Evolutionary conservation across 2,329 filamentous ascomycete species (phyloP), one percentile per base, ranked within the genome.

Genomic region (Penicillium sp.): DNA sequence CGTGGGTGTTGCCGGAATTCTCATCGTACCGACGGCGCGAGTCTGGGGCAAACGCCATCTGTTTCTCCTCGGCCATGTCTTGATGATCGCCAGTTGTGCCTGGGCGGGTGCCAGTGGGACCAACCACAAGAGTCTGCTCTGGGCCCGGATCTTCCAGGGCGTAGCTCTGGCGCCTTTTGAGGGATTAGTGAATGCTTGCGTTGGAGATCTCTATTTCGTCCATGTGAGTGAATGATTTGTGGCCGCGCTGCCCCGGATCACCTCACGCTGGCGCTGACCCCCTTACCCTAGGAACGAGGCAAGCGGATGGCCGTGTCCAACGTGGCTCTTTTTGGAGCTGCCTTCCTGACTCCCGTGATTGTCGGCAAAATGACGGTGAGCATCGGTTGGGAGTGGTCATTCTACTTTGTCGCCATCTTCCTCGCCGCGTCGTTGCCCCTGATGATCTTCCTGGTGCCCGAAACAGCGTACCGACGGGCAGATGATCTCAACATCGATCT

Each of bases 1-100:
- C 18, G 86, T 89, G 3, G 90, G 88, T 9, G 74, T 89, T 11
- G 85, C 86, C 1, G 90, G 88, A 43, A 82, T 93, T 66, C 76
- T 96, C 55, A 90, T 90, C 68, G 90, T 96, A 3, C 88, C 91
- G 0, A 88, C 85, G 1, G 89, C 88, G 18, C 82, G 90, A 48
- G 85, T 96, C 54, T 96, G 88, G 87, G 91, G 91, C 35, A 96
- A 95, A 70, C 80, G 90, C 36, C 91, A 96, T 72, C 73, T 90
- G 12, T 96, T 95, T 66, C 70, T 96, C 26, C 59, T 94, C 2
- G 90, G 89, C 6, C 83, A 84, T 39, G 55, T 87, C 41, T 76
- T 95, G 49, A 77, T 95, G 59, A 78, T 94, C 37, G 74, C 79
- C 38, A 86, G 85, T 48, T 87, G 83, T 56, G 81, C 79, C 5